Conservation (phyloP, 2,329 filamentous ascomycete species). For the Biscogniauxia marginata region DNA sequence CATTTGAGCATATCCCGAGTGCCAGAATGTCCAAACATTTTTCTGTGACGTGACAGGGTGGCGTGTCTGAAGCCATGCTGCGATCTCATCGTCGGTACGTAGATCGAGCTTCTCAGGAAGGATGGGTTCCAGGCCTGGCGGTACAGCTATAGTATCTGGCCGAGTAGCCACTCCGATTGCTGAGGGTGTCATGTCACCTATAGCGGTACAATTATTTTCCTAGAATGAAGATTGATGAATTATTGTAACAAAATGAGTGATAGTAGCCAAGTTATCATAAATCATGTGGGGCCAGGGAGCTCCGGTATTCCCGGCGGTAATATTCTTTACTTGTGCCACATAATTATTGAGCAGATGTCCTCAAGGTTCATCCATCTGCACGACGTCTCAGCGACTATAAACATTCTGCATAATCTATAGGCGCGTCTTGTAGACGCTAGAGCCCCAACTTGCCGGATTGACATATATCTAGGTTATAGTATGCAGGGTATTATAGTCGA, state of each 20-base stretch:
- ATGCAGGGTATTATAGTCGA: too few relatives aligned
- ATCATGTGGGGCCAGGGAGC: not conserved
- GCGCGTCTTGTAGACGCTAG: not conserved
- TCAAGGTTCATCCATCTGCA: not conserved
- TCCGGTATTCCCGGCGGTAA: not conserved
- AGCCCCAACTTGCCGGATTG: not conserved
- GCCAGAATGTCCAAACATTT: conserved; percentile 46
- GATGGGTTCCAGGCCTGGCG: conserved; percentile 24
- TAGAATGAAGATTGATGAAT: not conserved
- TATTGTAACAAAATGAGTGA: too few relatives aligned
- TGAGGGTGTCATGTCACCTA: conserved; percentile 20
- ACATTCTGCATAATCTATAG: not conserved
- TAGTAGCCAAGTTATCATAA: not conserved
- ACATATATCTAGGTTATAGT: not conserved
- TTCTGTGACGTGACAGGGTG: conserved; percentile 36
- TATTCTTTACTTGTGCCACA: not conserved
- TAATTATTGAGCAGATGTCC: not conserved
- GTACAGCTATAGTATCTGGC: conserved; percentile 12
- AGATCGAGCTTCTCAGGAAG: conserved; percentile 26
- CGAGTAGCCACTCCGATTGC: conserved; percentile 10
- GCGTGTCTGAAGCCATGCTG: conserved; percentile 26
- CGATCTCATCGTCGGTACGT: conserved; percentile 33
- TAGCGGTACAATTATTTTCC: not conserved
- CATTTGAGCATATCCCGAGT: conserved; percentile 35
- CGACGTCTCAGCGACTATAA: not conserved